phyloP scores from a whole-genome alignment of 2,329 filamentous ascomycete species.

The Dactylellina cionopaga region DNA sequence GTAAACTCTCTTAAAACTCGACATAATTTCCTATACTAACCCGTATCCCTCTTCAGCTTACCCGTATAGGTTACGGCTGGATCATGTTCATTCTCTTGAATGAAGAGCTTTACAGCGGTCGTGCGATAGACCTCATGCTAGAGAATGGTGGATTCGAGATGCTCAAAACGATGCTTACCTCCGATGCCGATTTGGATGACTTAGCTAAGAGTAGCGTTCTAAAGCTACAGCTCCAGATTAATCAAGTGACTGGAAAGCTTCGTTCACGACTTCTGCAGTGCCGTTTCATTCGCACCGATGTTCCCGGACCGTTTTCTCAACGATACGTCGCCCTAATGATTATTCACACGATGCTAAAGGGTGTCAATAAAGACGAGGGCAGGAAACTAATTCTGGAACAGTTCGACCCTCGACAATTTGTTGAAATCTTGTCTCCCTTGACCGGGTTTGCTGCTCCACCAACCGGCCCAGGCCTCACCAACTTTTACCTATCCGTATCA shows the following conservation, averaged over 20 bases:
- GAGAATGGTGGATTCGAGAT: constrained; percentile 43
- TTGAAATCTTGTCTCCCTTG: constrained; percentile 38
- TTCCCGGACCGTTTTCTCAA: constrained; percentile 40
- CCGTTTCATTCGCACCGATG: constrained; percentile 31
- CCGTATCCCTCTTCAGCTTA: constrained; percentile 2
- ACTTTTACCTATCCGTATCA: background rate
- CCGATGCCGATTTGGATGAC: constrained; percentile 41
- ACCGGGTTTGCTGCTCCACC: constrained; percentile 14
- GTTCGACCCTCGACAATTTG: constrained; percentile 39
- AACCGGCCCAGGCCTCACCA: constrained; percentile 3
- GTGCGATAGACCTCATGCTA: constrained; percentile 37
- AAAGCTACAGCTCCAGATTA: constrained; percentile 41
- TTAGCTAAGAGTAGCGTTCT: constrained; percentile 48
- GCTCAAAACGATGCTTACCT: constrained; percentile 36
- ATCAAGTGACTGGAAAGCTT: constrained; percentile 30
- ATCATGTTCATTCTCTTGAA: constrained; percentile 46
- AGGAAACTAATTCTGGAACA: constrained; percentile 33
- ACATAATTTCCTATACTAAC: background rate
- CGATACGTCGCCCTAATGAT: constrained; percentile 48
- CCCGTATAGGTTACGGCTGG: constrained; percentile 49
- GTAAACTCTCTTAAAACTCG: background rate
- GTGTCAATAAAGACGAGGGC: constrained; percentile 46
- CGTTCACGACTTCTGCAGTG: constrained; percentile 36
- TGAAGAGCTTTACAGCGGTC: constrained; percentile 46
- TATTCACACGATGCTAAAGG: constrained; percentile 37